Conservation (phyloP, 768 basidiomycete genomes). For the Phylloporus sp. region DNA sequence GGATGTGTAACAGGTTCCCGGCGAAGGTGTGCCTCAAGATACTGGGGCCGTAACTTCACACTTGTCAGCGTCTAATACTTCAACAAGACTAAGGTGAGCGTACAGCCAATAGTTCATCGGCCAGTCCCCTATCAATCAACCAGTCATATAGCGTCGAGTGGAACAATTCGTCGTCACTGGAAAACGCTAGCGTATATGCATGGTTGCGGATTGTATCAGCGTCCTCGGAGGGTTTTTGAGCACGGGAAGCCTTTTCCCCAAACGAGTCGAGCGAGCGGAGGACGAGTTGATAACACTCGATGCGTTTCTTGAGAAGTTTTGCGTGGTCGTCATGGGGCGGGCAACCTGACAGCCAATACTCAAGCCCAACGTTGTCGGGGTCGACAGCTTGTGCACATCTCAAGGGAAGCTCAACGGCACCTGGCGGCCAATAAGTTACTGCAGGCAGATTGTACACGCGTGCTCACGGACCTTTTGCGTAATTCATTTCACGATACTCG, state of each 20-base stretch:
- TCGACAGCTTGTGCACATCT: slow-evolving; percentile 80
- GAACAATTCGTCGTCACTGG: slow-evolving; percentile 87
- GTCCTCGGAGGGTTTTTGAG: slow-evolving; percentile 40
- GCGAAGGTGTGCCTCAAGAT: slow-evolving; percentile 83
- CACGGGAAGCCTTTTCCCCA: slow-evolving; percentile 55
- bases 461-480: slow-evolving; percentile 63
- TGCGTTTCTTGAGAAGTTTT: slow-evolving; percentile 55
- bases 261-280: slow-evolving; percentile 78
- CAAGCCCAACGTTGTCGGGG: slow-evolving; percentile 65
- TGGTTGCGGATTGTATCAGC: slow-evolving; percentile 73
- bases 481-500: slow-evolving; percentile 85
- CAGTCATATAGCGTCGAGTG: slow-evolving; percentile 94
- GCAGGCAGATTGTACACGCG: neutral
- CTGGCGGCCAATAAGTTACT: slow-evolving; percentile 34
- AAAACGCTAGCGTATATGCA: slow-evolving; percentile 84
- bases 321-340: slow-evolving; percentile 57
- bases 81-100: slow-evolving; percentile 18
- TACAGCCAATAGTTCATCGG: slow-evolving; percentile 90
- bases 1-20: slow-evolving; percentile 76
- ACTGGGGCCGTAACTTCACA: slow-evolving; percentile 74
- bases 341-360: slow-evolving; percentile 69
- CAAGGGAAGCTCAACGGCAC: slow-evolving; percentile 82
- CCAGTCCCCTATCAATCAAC: slow-evolving; percentile 74
- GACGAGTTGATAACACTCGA: slow-evolving; percentile 77
- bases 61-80: slow-evolving; percentile 9